These are phyloP conservation scores for Sarocladium oryzae DNA, from an alignment of 2,329 filamentous ascomycete genomes.

Conservation along the genomic window DNA sequence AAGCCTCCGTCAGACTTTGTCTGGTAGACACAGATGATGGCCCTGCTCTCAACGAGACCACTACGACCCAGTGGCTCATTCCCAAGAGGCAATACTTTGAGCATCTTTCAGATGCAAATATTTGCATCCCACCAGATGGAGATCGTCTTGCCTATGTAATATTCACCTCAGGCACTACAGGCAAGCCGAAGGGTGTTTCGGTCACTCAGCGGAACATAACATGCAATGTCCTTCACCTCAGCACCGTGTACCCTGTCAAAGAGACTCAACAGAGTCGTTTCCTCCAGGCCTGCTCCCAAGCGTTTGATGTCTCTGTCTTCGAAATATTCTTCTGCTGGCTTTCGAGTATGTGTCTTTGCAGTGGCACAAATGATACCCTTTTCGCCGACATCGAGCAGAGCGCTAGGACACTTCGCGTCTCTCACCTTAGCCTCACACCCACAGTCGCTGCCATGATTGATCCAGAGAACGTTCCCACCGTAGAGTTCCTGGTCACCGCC, in stretches of 20 bases:
- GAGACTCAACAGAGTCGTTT: constrained; percentile 44
- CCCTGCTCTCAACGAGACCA: constrained; percentile 12
- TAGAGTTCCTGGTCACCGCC: constrained; percentile 72
- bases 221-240: constrained; percentile 66
- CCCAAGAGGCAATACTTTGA: not conserved
- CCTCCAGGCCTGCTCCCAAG: constrained; percentile 76
- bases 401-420: constrained; percentile 58
- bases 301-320: constrained; percentile 83
- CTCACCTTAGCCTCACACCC: constrained; percentile 79
- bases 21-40: constrained; percentile 28
- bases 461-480: constrained; percentile 60
- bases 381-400: constrained; percentile 65
- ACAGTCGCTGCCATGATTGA: constrained; percentile 74
- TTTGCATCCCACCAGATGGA: constrained; percentile 30
- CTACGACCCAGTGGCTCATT: not conserved
- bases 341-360: constrained; percentile 70
- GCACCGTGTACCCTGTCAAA: constrained; percentile 56
- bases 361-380: constrained; percentile 65
- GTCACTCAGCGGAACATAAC: constrained; percentile 70
- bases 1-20: constrained; percentile 46
- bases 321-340: constrained; percentile 85
- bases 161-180: constrained; percentile 80
- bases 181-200: constrained; percentile 71
- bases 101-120: constrained; percentile 23
- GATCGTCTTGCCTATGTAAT: constrained; percentile 66